Conservation (phyloP, 164 flowering plant genomes). For the Sedum album region DNA sequence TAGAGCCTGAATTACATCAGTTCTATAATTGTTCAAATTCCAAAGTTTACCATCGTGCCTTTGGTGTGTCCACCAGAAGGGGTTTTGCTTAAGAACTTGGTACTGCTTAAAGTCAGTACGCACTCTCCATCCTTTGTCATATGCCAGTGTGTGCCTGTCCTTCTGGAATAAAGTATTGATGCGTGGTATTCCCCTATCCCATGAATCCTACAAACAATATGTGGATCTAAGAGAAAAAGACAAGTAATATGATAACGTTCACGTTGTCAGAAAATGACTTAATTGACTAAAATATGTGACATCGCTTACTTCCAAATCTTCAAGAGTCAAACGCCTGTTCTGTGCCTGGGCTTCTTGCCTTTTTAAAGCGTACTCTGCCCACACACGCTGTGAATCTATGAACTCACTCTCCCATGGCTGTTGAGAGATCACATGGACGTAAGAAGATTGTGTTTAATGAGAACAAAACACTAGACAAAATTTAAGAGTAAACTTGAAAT, state of each 20-base stretch:
- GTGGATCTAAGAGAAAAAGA: not conserved
- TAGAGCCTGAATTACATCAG: constrained; percentile 99
- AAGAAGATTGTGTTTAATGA: not conserved
- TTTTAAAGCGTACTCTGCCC: constrained; percentile 99
- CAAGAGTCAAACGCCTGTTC: constrained; percentile 92
- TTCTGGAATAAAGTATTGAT: constrained; percentile 95
- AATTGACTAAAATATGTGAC: not conserved
- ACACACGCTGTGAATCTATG: constrained; percentile 96
- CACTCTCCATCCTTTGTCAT: constrained; percentile 99
- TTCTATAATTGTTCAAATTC: constrained; percentile 96
- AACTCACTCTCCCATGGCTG: constrained; percentile 99
- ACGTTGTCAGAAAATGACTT: not conserved
- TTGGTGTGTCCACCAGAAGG: constrained; percentile 99
- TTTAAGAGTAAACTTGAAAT: not conserved
- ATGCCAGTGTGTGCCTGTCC: constrained; percentile 94
- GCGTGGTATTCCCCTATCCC: constrained; percentile 99
- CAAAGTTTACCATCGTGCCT: constrained; percentile 98
- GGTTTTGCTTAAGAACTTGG: constrained; percentile 95
- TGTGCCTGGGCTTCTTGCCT: constrained; percentile 99
- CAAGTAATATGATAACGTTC: not conserved
- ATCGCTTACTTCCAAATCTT: constrained; percentile 81
- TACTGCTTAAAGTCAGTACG: constrained; percentile 98
- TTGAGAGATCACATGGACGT: not conserved
- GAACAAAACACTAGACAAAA: not conserved
- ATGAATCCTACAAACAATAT: constrained; percentile 64